These are phyloP conservation scores for Galeopsis tetrahit DNA, from an alignment of 257 asterid species.

Conservation along the genomic window DNA sequence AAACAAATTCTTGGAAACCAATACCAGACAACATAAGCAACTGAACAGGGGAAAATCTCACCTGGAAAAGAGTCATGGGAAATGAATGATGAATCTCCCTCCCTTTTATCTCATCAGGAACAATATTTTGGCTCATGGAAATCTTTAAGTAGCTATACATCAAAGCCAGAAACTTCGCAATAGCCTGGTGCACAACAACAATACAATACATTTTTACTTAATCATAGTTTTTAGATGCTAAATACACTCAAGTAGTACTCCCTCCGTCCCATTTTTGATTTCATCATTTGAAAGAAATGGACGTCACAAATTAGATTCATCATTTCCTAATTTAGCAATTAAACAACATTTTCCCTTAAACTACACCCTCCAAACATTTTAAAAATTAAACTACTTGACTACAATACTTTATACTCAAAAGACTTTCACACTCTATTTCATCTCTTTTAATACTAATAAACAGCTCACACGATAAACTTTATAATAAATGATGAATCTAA, in stretches of 20 bases:
- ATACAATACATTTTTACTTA: neutral
- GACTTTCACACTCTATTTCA: too few relatives aligned
- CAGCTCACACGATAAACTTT: too few relatives aligned
- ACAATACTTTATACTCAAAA: too few relatives aligned
- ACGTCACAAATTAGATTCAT: too few relatives aligned
- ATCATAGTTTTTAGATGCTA: neutral
- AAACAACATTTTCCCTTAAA: too few relatives aligned
- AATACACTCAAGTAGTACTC: neutral
- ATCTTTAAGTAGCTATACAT: conserved; percentile 73
- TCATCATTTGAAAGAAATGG: too few relatives aligned
- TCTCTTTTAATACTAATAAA: too few relatives aligned
- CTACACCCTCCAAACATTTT: too few relatives aligned
- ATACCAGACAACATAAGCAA: conserved; percentile 1
- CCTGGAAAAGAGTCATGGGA: conserved; percentile 93
- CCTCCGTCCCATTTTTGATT: too few relatives aligned
- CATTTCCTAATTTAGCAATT: too few relatives aligned
- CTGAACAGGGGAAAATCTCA: conserved; percentile 35
- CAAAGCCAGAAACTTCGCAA: conserved; percentile 87
- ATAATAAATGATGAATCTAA: too few relatives aligned
- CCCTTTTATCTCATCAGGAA: conserved; percentile 93
- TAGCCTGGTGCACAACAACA: conserved; percentile 51
- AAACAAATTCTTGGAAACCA: conserved; percentile 17
- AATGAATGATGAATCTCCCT: conserved; percentile 89
- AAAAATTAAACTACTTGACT: too few relatives aligned
- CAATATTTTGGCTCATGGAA: conserved; percentile 64